Conservation (phyloP, 2,329 filamentous ascomycete species). For the Sordariomycetes sp. region DNA sequence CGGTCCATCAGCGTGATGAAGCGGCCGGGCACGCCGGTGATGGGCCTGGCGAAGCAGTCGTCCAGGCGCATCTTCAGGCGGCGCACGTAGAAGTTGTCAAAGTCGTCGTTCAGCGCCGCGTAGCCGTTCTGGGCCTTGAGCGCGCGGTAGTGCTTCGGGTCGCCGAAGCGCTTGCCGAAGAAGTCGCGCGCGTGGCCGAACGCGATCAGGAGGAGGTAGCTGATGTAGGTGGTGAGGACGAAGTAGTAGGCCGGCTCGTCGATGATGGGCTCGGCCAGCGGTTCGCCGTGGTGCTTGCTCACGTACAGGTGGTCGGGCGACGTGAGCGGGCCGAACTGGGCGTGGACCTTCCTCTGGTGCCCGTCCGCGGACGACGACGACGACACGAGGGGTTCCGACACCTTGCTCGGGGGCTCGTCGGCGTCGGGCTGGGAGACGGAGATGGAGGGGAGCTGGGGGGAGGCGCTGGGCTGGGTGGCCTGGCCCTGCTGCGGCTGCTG, state of each 20-base stretch:
- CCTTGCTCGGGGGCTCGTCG: slow-evolving; percentile 45
- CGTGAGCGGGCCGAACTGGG: slow-evolving; percentile 82
- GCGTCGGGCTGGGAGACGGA: neutral
- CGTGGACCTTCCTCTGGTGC: slow-evolving; percentile 65
- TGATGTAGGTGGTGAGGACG: slow-evolving; percentile 95
- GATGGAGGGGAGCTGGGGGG: slow-evolving; percentile 1
- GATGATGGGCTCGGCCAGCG: slow-evolving; percentile 73
- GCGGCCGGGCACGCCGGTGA: slow-evolving; percentile 85
- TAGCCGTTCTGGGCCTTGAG: slow-evolving; percentile 80
- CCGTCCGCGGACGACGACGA: slow-evolving; percentile 79
- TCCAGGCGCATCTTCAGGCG: slow-evolving; percentile 90
- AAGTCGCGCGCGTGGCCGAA: slow-evolving; percentile 95
- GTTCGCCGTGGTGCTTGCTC: slow-evolving; percentile 74
- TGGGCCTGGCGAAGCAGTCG: slow-evolving; percentile 89
- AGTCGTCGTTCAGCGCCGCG: slow-evolving; percentile 92
- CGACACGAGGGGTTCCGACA: slow-evolving; percentile 53
- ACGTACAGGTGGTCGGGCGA: slow-evolving; percentile 77
- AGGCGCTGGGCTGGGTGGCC: neutral
- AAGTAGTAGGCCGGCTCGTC: slow-evolving; percentile 97
- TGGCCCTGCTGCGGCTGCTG: slow-evolving; percentile 46
- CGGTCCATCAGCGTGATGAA: slow-evolving; percentile 91
- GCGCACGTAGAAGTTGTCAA: slow-evolving; percentile 96
- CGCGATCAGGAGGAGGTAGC: slow-evolving; percentile 89
- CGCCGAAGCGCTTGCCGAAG: slow-evolving; percentile 90
- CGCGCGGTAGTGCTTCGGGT: slow-evolving; percentile 71